Evolutionary conservation across 2,329 filamentous ascomycete species (phyloP).

Genomic region (Polytolypa hystricis): DNA sequence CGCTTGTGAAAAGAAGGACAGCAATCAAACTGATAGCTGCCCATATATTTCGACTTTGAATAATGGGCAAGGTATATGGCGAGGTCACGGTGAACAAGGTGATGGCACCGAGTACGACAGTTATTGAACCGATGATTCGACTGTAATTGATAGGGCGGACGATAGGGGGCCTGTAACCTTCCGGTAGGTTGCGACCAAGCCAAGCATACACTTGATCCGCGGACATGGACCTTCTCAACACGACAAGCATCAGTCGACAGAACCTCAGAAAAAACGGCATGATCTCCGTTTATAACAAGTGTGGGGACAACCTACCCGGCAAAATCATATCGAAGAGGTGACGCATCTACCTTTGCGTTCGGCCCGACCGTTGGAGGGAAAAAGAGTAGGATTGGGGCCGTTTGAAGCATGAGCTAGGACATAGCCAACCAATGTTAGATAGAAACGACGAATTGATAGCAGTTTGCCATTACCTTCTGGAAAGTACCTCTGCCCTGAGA

Average conservation of each 20-base stretch:
- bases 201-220: slow-evolving; percentile 72
- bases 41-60: slow-evolving; percentile 91
- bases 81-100: slow-evolving; percentile 61
- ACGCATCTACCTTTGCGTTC: slow-evolving; percentile 56
- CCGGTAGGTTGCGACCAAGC: slow-evolving; percentile 68
- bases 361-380: slow-evolving; percentile 79
- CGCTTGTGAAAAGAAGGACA: slow-evolving; percentile 86
- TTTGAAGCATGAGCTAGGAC: slow-evolving; percentile 75
- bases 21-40: slow-evolving; percentile 77
- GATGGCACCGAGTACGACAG: slow-evolving; percentile 56
- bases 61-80: slow-evolving; percentile 66
- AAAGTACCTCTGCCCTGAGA: slow-evolving; percentile 72
- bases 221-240: slow-evolving; percentile 47
- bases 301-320: slow-evolving; percentile 50
- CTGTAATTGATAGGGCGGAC: slow-evolving; percentile 79
- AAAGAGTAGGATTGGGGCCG: slow-evolving; percentile 77
- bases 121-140: slow-evolving; percentile 57
- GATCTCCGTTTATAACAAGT: neutral
- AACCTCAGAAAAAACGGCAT: slow-evolving; percentile 1
- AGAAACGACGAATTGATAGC: neutral
- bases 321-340: slow-evolving; percentile 77
- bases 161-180: slow-evolving; percentile 64
- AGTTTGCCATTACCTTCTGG: slow-evolving; percentile 54
- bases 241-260: slow-evolving; percentile 3
- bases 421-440: slow-evolving; percentile 9